Evolutionary conservation across 352 stramenopile genomes (phyloP).

Genomic region (Phytopythium boreale): DNA sequence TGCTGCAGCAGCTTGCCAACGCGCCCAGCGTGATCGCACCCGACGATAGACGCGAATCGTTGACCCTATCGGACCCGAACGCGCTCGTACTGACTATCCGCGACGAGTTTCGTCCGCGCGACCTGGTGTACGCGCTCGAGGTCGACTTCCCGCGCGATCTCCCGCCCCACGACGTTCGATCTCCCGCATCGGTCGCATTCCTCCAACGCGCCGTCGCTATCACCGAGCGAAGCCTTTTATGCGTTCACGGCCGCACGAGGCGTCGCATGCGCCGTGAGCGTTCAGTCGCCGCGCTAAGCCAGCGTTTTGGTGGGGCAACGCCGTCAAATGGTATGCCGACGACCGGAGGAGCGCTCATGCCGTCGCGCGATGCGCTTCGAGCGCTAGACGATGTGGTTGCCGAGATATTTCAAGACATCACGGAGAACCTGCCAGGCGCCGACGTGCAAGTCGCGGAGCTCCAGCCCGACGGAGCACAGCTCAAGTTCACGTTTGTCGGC

Average conservation of each 20-base stretch:
- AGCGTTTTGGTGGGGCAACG: constrained; percentile 8
- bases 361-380: constrained; percentile 47
- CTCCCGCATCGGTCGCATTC: constrained; percentile 17
- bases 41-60: not conserved
- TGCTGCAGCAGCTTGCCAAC: constrained; percentile 18
- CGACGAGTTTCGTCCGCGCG: constrained; percentile 16
- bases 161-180: constrained; percentile 5
- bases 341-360: constrained; percentile 21
- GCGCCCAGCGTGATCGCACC: not conserved
- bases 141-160: constrained; percentile 30
- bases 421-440: constrained; percentile 43
- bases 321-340: not conserved
- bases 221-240: constrained; percentile 35
- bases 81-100: constrained; percentile 30
- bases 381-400: constrained; percentile 40
- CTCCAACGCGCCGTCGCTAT: constrained; percentile 33
- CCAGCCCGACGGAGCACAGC: constrained; percentile 31
- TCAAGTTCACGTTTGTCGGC: constrained; percentile 51
- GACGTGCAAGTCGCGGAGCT: constrained; percentile 58
- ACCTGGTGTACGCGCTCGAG: constrained; percentile 40
- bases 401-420: constrained; percentile 45
- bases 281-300: constrained; percentile 10
- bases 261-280: constrained; percentile 27
- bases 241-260: constrained; percentile 48
- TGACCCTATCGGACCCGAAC: constrained; percentile 28